A percentile compares a stretch with the other conserved stretches of the same genome.
phyloP scores from a whole-genome alignment of 164 flowering plant genomes.

The Kingdonia uniflora region DNA sequence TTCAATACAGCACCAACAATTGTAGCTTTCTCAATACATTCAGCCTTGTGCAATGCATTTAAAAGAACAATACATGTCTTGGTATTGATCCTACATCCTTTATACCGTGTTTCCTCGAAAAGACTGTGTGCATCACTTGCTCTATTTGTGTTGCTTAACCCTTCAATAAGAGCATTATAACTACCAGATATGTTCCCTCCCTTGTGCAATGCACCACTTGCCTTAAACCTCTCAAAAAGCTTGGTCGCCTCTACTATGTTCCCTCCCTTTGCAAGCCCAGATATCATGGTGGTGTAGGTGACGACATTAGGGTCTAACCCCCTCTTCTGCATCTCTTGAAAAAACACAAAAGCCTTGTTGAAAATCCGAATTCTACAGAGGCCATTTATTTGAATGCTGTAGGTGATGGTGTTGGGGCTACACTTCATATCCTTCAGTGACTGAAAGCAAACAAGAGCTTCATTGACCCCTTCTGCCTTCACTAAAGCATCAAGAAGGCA shows the following conservation, averaged over 20 bases:
- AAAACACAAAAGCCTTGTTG: slow-evolving; percentile 90
- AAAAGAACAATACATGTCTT: slow-evolving; percentile 68
- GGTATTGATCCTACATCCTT: slow-evolving; percentile 51
- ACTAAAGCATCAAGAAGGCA: slow-evolving; percentile 80
- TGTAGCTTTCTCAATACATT: slow-evolving; percentile 86
- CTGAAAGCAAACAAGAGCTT: slow-evolving; percentile 82
- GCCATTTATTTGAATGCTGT: slow-evolving; percentile 77
- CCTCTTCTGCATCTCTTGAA: slow-evolving; percentile 88
- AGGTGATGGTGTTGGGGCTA: slow-evolving; percentile 53
- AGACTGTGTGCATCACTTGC: slow-evolving; percentile 61
- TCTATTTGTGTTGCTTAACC: slow-evolving; percentile 51
- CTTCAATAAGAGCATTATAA: slow-evolving; percentile 80
- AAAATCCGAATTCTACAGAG: slow-evolving; percentile 69
- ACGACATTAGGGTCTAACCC: slow-evolving; percentile 53
- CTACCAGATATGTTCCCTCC: slow-evolving; percentile 71
- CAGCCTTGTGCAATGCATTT: slow-evolving; percentile 78
- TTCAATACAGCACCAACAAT: slow-evolving; percentile 82
- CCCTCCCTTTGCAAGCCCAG: slow-evolving; percentile 85
- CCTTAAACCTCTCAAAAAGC: slow-evolving; percentile 64
- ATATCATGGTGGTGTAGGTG: slow-evolving; percentile 81
- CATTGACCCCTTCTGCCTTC: slow-evolving; percentile 75
- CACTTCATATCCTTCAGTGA: slow-evolving; percentile 79
- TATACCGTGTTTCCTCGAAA: slow-evolving; percentile 72
- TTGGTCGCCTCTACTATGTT: slow-evolving; percentile 51
- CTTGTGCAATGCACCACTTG: no score